These are phyloP conservation scores for Fragaria ananassa DNA, from an alignment of 306 rosid genomes.

Conservation along the genomic window DNA sequence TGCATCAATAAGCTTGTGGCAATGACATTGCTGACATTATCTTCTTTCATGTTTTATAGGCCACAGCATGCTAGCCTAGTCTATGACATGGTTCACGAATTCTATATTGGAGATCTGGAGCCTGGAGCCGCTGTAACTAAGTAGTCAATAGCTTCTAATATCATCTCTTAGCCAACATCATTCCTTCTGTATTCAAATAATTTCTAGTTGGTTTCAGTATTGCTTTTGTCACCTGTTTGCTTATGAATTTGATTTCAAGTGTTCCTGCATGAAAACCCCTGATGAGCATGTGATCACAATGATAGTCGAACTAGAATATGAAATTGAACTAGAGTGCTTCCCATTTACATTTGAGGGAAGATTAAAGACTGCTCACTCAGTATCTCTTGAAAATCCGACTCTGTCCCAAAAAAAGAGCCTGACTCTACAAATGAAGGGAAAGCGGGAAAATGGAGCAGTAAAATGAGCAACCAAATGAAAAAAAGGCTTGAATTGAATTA, in stretches of 20 bases:
- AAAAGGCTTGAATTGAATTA: background rate
- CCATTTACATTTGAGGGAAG: background rate
- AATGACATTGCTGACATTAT: background rate
- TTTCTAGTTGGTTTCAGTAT: background rate
- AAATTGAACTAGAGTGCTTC: background rate
- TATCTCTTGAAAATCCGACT: background rate
- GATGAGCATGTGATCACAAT: background rate
- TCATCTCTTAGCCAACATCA: background rate
- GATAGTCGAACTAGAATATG: background rate
- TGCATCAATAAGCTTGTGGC: background rate
- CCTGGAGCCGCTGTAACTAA: conserved; percentile 22
- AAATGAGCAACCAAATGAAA: background rate
- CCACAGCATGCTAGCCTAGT: conserved; percentile 95
- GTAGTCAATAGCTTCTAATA: conserved; percentile 5
- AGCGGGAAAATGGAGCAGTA: background rate
- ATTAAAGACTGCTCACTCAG: background rate
- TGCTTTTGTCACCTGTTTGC: background rate
- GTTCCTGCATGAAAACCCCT: background rate
- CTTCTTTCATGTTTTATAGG: conserved; percentile 38
- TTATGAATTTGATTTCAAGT: background rate
- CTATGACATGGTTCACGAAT: conserved; percentile 86
- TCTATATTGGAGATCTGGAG: conserved; percentile 67
- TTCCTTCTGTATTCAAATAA: background rate
- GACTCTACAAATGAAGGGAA: background rate
- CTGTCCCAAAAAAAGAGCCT: too few species aligned